Percentiles rank a stretch among this genome's conserved stretches.
phyloP scores from a whole-genome alignment of 148 eudicot species.

The Rhododendron williamsianum region DNA sequence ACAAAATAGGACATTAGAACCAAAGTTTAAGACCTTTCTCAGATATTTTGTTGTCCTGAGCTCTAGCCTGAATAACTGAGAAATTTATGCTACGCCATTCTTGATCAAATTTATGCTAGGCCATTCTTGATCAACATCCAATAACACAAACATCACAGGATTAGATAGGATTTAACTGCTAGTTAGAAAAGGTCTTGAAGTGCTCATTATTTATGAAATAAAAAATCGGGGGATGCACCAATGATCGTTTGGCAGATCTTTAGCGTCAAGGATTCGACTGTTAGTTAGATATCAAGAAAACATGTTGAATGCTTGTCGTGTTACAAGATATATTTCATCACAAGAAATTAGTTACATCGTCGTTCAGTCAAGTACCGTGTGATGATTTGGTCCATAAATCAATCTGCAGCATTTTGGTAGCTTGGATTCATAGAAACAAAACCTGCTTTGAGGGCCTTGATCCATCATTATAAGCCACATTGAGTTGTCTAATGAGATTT shows the following conservation, averaged over 20 bases:
- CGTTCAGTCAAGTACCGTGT: background rate
- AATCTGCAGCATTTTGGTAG: background rate
- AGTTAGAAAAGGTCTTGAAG: background rate
- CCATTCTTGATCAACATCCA: background rate
- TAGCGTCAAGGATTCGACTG: background rate
- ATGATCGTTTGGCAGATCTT: background rate
- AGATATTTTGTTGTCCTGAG: background rate
- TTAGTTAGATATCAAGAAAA: background rate
- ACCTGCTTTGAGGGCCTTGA: background rate
- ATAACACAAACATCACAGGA: background rate
- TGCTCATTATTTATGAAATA: too few species aligned
- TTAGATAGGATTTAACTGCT: background rate
- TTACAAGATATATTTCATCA: background rate
- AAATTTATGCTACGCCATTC: background rate
- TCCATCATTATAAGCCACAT: background rate
- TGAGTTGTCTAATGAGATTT: background rate
- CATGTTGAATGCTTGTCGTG: background rate
- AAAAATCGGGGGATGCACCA: background rate
- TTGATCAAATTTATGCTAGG: background rate
- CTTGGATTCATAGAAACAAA: background rate
- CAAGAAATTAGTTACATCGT: background rate
- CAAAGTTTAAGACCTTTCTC: background rate
- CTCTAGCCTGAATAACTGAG: background rate
- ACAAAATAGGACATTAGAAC: background rate
- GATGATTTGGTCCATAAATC: background rate